Percentiles rank a stretch among this genome's conserved stretches.
phyloP scores from a whole-genome alignment of 2,329 filamentous ascomycete species.

The Juglanconis juglandina region DNA sequence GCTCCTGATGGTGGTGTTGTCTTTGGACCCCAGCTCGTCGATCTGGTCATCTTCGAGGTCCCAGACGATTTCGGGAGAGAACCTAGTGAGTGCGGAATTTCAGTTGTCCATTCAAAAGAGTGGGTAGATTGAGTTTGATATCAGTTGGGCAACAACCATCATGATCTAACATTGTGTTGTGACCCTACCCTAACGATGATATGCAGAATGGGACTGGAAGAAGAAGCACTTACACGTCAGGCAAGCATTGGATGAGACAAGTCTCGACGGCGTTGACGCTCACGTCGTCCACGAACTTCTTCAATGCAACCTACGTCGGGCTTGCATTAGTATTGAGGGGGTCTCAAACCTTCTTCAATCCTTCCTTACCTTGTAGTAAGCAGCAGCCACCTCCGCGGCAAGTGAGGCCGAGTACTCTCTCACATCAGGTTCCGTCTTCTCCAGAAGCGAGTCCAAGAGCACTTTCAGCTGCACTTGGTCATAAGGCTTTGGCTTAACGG shows the following conservation, averaged over 20 bases:
- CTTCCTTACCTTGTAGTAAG: conserved; percentile 23
- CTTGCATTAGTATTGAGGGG: conserved; percentile 2
- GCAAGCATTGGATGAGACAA: conserved; percentile 25
- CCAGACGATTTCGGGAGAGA: conserved; percentile 25
- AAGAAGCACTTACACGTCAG: conserved; percentile 24
- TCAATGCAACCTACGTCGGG: conserved; percentile 23
- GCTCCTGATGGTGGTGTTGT: conserved; percentile 21
- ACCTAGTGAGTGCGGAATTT: conserved; percentile 7
- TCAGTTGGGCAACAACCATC: too few species aligned
- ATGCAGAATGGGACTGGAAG: not conserved
- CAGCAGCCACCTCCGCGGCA: conserved; percentile 23
- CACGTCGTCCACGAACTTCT: conserved; percentile 27
- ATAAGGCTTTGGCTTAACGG: not conserved
- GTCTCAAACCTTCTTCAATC: too few species aligned
- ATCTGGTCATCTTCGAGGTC: conserved; percentile 23
- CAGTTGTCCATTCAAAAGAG: too few species aligned
- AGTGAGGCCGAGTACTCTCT: conserved; percentile 23
- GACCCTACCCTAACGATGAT: too few species aligned
- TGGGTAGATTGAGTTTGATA: too few species aligned
- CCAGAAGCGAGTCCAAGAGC: conserved; percentile 15
- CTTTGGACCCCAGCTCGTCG: conserved; percentile 24
- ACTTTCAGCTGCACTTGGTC: not conserved
- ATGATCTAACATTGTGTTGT: too few species aligned
- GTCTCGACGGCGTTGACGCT: conserved; percentile 26
- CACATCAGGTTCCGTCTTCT: conserved; percentile 21